Conservation (phyloP, 768 basidiomycete genomes). For the Porphyrellus cyaneotinctus region DNA sequence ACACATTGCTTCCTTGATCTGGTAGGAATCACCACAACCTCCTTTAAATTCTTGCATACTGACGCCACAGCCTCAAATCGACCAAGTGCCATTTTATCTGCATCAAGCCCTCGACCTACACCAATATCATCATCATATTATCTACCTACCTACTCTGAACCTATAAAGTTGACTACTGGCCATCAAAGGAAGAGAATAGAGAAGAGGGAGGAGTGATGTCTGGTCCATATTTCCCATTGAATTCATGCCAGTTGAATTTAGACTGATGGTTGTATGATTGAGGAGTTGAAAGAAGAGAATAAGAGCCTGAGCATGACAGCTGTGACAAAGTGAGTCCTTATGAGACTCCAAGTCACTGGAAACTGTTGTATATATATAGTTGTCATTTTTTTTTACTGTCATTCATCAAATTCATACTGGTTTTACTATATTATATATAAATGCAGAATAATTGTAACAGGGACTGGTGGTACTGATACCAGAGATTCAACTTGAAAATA, state of each 20-base stretch:
- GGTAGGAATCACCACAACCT: constrained; percentile 19
- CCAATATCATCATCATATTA: constrained; percentile 23
- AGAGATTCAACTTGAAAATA: no score
- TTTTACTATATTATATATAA: no score
- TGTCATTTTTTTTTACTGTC: no score
- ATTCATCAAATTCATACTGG: no score
- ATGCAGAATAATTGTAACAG: no score
- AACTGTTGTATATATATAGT: no score
- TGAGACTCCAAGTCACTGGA: no score
- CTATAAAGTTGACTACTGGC: constrained; percentile 28
- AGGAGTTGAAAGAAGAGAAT: constrained; percentile 78
- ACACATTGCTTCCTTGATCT: neutral
- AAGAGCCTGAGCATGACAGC: constrained; percentile 43
- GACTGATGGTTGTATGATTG: constrained; percentile 38
- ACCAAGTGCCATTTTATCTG: constrained; percentile 4
- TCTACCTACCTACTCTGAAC: constrained; percentile 8
- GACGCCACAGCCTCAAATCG: constrained; percentile 22
- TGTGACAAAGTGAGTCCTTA: neutral
- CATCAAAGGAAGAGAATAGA: constrained; percentile 94
- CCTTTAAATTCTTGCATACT: constrained; percentile 13
- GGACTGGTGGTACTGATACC: no score
- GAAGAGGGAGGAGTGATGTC: constrained; percentile 83
- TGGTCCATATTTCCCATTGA: constrained; percentile 64
- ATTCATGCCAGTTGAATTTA: no score
- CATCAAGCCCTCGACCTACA: constrained; percentile 17